Evolutionary conservation across 805 yeast genomes (phyloP).

Genomic region (Wickerhamomyces sydowiorum): DNA sequence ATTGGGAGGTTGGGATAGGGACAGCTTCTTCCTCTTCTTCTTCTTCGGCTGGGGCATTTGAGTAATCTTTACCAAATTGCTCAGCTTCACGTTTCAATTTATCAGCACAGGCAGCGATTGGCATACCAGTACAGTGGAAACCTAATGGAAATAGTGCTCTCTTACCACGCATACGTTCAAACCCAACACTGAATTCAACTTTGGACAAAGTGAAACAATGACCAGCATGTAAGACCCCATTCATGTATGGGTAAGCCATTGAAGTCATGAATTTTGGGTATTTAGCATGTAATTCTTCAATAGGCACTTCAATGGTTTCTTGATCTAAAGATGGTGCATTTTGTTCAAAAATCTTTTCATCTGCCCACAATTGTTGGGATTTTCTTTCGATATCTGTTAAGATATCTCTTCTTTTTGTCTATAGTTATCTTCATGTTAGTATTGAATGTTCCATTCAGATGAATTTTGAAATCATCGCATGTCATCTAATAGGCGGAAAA

Average conservation of each 20-base stretch:
- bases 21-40: conserved; percentile 44
- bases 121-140: conserved; percentile 99
- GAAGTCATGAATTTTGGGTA: conserved; percentile 86
- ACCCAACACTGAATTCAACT: conserved; percentile 88
- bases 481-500: not conserved
- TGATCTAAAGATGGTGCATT: conserved; percentile 82
- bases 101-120: conserved; percentile 93
- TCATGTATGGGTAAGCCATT: conserved; percentile 99
- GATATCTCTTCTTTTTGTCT: conserved; percentile 93
- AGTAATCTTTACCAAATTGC: conserved; percentile 77
- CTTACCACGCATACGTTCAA: conserved; percentile 91
- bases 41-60: conserved; percentile 57
- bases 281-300: conserved; percentile 68
- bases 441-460: not conserved
- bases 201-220: conserved; percentile 94
- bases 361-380: conserved; percentile 84
- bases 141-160: conserved; percentile 93
- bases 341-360: conserved; percentile 78
- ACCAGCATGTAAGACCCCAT: conserved; percentile 97
- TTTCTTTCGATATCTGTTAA: conserved; percentile 83
- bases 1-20: conserved; percentile 26
- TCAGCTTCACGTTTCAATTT: conserved; percentile 91
- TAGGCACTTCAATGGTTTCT: conserved; percentile 42
- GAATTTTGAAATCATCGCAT: not conserved
- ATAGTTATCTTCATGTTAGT: conserved; percentile 16